These are phyloP conservation scores for Brassica incana DNA, from an alignment of 345 rosid species.

Conservation along the genomic window DNA sequence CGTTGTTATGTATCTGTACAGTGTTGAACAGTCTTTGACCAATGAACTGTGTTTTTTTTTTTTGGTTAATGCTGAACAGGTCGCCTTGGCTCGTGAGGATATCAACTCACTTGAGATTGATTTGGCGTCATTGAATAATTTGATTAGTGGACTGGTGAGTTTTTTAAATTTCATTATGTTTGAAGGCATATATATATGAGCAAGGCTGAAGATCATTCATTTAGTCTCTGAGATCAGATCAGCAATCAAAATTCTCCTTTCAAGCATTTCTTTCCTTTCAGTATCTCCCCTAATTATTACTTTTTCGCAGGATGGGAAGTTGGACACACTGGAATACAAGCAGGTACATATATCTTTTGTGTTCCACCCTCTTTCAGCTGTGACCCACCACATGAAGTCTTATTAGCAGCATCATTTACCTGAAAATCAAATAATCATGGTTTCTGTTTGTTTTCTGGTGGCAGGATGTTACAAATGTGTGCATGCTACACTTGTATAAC, in stretches of 20 bases:
- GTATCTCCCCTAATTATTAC: conserved; percentile 7
- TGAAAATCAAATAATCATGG: conserved; percentile 6
- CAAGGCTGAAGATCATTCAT: conserved; percentile 19
- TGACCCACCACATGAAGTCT: not conserved
- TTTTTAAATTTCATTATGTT: not conserved
- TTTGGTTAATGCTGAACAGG: conserved; percentile 48
- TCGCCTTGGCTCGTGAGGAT: conserved; percentile 54
- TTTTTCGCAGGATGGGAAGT: conserved; percentile 71
- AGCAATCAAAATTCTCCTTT: conserved; percentile 3
- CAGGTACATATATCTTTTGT: conserved; percentile 56
- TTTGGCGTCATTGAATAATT: conserved; percentile 54
- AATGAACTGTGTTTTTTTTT: not conserved
- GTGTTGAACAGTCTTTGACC: conserved; percentile 2
- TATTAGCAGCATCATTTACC: conserved; percentile 4
- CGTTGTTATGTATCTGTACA: conserved; percentile 6
- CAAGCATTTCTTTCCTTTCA: not conserved
- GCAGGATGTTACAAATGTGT: conserved; percentile 39
- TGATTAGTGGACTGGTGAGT: conserved; percentile 78
- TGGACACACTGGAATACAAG: conserved; percentile 65
- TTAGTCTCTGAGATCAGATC: not conserved
- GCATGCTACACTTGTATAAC: conserved; percentile 34
- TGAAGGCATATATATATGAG: not conserved
- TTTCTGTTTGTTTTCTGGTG: conserved; percentile 5
- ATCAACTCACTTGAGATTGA: conserved; percentile 55
- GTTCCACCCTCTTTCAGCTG: conserved; percentile 7